Conservation (phyloP, 768 basidiomycete species). For the Mycena haematopus region DNA sequence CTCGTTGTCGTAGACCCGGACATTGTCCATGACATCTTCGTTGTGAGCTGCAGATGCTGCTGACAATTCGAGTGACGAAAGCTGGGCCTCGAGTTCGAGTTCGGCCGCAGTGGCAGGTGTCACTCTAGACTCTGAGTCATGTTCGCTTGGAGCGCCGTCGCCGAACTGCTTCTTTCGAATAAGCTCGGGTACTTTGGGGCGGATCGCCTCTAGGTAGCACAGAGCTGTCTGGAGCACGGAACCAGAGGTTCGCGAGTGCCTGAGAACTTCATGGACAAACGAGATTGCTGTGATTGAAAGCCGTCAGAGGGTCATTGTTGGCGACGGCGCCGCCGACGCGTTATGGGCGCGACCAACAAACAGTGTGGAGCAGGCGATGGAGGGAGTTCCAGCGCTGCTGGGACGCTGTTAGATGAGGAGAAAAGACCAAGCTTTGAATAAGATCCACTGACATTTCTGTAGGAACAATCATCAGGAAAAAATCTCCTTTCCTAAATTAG, state of each 20-base stretch:
- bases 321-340: too few relatives aligned
- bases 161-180: conserved; percentile 55
- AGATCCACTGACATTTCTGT: too few relatives aligned
- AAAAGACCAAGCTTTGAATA: too few relatives aligned
- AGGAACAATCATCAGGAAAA: too few relatives aligned
- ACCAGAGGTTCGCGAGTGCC: conserved; percentile 84
- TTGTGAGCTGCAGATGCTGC: neutral
- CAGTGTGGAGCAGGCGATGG: too few relatives aligned
- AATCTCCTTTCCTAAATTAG: too few relatives aligned
- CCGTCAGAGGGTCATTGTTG: too few relatives aligned
- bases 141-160: conserved; percentile 48
- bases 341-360: too few relatives aligned
- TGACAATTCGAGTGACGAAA: conserved; percentile 11
- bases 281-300: neutral
- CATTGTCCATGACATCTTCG: neutral
- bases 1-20: too few relatives aligned
- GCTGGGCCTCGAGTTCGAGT: conserved; percentile 46
- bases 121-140: conserved; percentile 45
- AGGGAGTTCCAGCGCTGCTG: too few relatives aligned
- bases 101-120: conserved; percentile 50
- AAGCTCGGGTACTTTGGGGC: conserved; percentile 71
- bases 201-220: conserved; percentile 87
- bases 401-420: too few relatives aligned
- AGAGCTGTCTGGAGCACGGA: conserved; percentile 85
- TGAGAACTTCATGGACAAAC: conserved; percentile 85